Evolutionary conservation across 1,284 basidiomycete species (phyloP).

Genomic region (Cystobasidiaceae sp.): DNA sequence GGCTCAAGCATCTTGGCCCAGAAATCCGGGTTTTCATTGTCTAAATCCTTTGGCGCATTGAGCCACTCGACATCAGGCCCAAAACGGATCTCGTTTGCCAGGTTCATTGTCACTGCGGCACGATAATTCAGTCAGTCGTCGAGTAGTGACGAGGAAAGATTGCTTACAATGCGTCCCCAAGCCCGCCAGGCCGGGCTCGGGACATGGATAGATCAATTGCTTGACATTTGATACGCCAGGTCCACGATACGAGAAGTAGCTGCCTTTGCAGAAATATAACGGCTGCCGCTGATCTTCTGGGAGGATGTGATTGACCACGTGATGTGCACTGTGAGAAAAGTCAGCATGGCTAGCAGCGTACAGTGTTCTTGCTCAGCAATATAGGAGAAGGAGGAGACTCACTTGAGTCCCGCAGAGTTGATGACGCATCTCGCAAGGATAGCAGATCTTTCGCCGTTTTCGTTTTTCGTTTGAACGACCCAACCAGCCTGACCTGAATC

Average conservation of each 20-base stretch:
- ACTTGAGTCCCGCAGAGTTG: constrained; percentile 79
- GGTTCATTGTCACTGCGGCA: constrained; percentile 60
- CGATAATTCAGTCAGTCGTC: neutral
- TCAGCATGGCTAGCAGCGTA: constrained; percentile 43
- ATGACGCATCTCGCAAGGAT: constrained; percentile 80
- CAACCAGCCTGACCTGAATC: constrained; percentile 48
- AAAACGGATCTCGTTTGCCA: constrained; percentile 82
- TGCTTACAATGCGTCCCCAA: constrained; percentile 72
- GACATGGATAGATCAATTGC: constrained; percentile 84
- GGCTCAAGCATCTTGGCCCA: constrained; percentile 68
- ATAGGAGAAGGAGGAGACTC: constrained; percentile 54
- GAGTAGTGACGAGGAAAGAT: constrained; percentile 36
- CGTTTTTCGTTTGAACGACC: constrained; percentile 53
- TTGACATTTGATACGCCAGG: constrained; percentile 61
- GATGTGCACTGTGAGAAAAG: constrained; percentile 23
- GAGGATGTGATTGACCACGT: constrained; percentile 39
- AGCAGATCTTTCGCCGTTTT: constrained; percentile 54
- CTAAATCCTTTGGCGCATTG: constrained; percentile 48
- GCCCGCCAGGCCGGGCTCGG: constrained; percentile 58
- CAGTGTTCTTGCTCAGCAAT: constrained; percentile 66
- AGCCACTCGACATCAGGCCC: constrained; percentile 93
- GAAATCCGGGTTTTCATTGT: constrained; percentile 60
- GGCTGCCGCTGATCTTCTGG: constrained; percentile 29
- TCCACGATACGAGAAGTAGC: constrained; percentile 80
- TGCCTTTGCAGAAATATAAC: constrained; percentile 51